Base-by-base conservation (phyloP, 768 basidiomycete genomes). In the Suillus brevipes region DNA sequence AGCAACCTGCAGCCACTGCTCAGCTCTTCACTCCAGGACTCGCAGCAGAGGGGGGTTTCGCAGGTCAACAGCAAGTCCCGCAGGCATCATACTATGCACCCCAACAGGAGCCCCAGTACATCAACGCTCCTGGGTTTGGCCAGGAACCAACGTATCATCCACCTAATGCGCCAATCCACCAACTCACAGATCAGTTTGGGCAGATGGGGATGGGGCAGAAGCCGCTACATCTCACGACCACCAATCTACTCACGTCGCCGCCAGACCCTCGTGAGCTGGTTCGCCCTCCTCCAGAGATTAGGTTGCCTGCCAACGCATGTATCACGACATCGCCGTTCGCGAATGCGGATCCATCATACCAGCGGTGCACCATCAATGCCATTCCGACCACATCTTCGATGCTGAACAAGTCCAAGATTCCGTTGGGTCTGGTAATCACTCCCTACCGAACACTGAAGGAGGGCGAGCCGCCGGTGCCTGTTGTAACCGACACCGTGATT, bases 401-500 rank as follows among this genome's bases (percentile, higher is more conserved):
- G 4, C 81, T 97, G 64, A 87, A 81, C 78, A 99, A 99, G 81
- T 86, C 90, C 18, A 97, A 97, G 78, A 80, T 99, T 59, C 97
- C 97, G 10, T 83, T 98, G 57, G 94, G 89, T 2, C 84, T 98
- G 64, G 83, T 99, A 65, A 83, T 97, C 68, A 94, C 95, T 0
- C 97, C 97, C 0, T 95, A 97, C 76, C 89, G 96, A 40, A 89
- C 91, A 0, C 75, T 95, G 65, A 89, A 93, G 70, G 89, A 87
- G 73, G 95, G 90, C 52, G 90, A 95, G 64, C 87, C 89, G 49
- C 84, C 86, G 1, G 93, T 98, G 25, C 94, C 95, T n/a, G 83
- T 98, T 47, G 87, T 98, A 10, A 87, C 91, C 0, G 97, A 99
- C 74, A 94, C 92, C 0, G 91, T 98, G 52, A 98, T 98, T 71